Evolutionary conservation across 352 stramenopile genomes (phyloP), one percentile per base, ranked within the genome.

Genomic region (Pilasporangium apinafurcum): DNA sequence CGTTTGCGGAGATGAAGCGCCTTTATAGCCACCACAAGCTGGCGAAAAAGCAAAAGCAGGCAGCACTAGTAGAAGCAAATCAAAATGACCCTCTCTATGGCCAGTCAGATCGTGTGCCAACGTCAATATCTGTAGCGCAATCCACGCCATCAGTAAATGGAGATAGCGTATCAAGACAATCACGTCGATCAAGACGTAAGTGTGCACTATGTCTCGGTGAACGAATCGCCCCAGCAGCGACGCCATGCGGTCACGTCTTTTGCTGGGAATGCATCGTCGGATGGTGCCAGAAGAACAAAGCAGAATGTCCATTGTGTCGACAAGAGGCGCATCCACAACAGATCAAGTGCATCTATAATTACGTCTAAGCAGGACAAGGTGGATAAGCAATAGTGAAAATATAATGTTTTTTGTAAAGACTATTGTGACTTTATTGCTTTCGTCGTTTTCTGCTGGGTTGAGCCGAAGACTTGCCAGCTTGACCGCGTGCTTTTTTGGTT

Each of bases 231-330:
- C 76, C 83, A 8, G 70, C 83, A 10, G 79, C 75, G 9, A 96
- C 86, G 14, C 86, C 84, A 0, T 96, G 86, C 35, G 86, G 86
- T 21, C 86, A 96, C 50, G 66, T 96, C 22, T 96, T 96, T 65
- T 96, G 86, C 56, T 96, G 86, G 86, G 82, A 95, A 20, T 96
- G 86, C 44, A 94, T 96, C 48, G 79, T 96, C n/a, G 81, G 83
- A 10, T 96, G 86, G 86, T 95, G 86, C 50, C 82, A 95, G 44
- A 95, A 92, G 51, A 91, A 93, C 65, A 92, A 95, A 44, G 69
- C 83, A 28, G 84, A 96, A 53, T 96, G 86, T 48, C 86, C 86
- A 32, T 68, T 96, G 7, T 96, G 86, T 42, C 75, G 86, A 13
- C 84, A 95, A 51, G 76, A 88, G 37, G 70, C 75, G 13, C 66